Evolutionary conservation across 257 asterid species (phyloP).

Genomic region (Datura wrightii): DNA sequence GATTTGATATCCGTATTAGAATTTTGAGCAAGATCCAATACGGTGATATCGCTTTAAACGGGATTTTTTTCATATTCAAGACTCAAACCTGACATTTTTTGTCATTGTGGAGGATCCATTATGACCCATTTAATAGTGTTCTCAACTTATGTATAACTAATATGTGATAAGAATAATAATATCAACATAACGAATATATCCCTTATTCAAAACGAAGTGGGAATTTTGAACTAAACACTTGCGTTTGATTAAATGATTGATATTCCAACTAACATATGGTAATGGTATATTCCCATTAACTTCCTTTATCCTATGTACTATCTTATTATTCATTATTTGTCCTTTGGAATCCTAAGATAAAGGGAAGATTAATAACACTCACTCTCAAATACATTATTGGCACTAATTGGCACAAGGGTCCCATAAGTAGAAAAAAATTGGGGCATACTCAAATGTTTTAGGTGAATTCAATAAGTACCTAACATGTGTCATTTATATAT

Average conservation of each 20-base stretch:
- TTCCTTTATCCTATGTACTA: neutral
- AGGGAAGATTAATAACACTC: neutral
- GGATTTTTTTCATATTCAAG: too few species aligned
- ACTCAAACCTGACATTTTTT: too few species aligned
- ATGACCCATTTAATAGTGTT: too few species aligned
- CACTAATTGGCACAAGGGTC: neutral
- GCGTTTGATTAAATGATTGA: neutral
- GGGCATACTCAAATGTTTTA: neutral
- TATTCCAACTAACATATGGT: neutral
- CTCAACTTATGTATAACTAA: too few species aligned
- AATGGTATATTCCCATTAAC: neutral
- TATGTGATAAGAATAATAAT: neutral
- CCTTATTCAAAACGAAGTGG: too few species aligned
- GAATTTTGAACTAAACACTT: neutral
- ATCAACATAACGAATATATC: neutral
- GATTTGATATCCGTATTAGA: too few species aligned
- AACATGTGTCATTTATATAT: neutral
- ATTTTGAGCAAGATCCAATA: too few species aligned
- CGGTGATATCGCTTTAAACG: too few species aligned
- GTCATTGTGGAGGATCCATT: too few species aligned
- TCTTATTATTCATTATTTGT: neutral
- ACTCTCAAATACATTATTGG: neutral
- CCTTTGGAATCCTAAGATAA: neutral
- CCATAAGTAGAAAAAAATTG: neutral
- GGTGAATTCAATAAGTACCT: neutral